Evolutionary conservation across 306 rosid species (phyloP).

Genomic region (Ceratonia siliqua): DNA sequence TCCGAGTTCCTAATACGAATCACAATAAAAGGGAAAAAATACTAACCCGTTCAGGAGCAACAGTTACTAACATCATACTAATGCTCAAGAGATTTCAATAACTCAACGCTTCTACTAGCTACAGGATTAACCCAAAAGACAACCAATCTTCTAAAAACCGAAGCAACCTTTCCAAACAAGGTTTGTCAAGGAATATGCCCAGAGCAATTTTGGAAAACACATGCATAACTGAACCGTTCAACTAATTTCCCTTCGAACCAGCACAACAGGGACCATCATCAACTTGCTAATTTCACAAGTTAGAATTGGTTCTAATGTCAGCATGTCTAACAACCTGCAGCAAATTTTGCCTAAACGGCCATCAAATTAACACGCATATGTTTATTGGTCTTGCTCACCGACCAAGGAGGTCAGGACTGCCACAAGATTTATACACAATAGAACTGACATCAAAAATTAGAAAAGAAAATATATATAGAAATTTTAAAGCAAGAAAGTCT

Average conservation of each 20-base stretch:
- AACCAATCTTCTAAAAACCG: neutral
- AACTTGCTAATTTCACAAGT: neutral
- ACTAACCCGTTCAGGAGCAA: neutral
- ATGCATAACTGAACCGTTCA: neutral
- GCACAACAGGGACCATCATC: neutral
- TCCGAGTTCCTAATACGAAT: neutral
- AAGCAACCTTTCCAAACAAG: neutral
- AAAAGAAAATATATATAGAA: slow-evolving; percentile 6
- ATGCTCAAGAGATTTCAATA: slow-evolving; percentile 11
- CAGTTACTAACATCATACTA: neutral
- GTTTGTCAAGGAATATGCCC: neutral
- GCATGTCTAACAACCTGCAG: neutral
- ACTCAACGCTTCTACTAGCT: neutral
- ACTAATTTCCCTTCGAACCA: neutral
- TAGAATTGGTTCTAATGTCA: neutral
- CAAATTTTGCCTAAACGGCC: neutral
- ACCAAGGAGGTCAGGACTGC: neutral
- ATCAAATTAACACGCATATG: neutral
- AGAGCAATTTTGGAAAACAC: neutral
- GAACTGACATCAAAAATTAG: neutral
- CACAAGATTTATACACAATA: neutral
- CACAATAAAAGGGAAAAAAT: neutral
- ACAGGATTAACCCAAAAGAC: neutral
- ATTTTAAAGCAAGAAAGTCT: slow-evolving; percentile 10
- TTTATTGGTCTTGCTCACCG: neutral